These are phyloP conservation scores for Colletotrichum filicis DNA, from an alignment of 2,329 filamentous ascomycete genomes.

Conservation along the genomic window DNA sequence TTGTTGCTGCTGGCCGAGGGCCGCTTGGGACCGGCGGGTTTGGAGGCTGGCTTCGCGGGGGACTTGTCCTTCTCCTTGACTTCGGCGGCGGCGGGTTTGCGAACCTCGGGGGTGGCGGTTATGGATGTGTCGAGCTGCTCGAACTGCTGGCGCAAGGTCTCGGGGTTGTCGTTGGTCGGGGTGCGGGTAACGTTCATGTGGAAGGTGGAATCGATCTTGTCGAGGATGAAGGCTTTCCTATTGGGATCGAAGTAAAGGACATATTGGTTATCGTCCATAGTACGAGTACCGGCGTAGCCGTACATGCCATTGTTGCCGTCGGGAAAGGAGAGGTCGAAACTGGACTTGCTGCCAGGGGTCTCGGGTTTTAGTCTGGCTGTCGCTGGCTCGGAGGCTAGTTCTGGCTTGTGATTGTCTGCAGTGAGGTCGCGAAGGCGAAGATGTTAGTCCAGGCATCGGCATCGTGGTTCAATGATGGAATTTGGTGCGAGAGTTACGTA, in stretches of 20 bases:
- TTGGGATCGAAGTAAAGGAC: slow-evolving; percentile 81
- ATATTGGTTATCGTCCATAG: slow-evolving; percentile 66
- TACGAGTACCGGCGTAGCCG: slow-evolving; percentile 69
- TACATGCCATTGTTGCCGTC: slow-evolving; percentile 66
- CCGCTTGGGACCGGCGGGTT: slow-evolving; percentile 39
- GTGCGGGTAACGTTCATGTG: slow-evolving; percentile 85
- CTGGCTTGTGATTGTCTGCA: slow-evolving; percentile 72
- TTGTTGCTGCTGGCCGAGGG: slow-evolving; percentile 37
- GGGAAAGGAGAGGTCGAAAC: slow-evolving; percentile 66
- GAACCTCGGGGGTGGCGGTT: slow-evolving; percentile 40
- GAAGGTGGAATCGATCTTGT: slow-evolving; percentile 83
- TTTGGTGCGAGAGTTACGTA: slow-evolving; percentile 47
- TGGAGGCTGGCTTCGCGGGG: slow-evolving; percentile 35
- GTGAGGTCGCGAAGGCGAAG: background rate
- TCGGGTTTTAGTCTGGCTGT: slow-evolving; percentile 64
- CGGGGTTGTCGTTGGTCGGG: slow-evolving; percentile 72
- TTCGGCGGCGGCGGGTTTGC: slow-evolving; percentile 36
- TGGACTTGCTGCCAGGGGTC: slow-evolving; percentile 57
- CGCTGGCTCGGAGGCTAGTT: slow-evolving; percentile 59
- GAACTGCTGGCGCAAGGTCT: slow-evolving; percentile 73
- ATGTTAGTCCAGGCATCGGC: background rate
- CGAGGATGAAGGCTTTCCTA: slow-evolving; percentile 82
- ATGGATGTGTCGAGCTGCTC: slow-evolving; percentile 66
- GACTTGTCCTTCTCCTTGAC: slow-evolving; percentile 32
- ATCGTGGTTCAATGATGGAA: background rate